A percentile compares a stretch with the other conserved stretches of the same genome.
These are phyloP conservation scores for Tricholoma hemisulphureum DNA, from an alignment of 768 basidiomycete genomes.

Conservation along the genomic window DNA sequence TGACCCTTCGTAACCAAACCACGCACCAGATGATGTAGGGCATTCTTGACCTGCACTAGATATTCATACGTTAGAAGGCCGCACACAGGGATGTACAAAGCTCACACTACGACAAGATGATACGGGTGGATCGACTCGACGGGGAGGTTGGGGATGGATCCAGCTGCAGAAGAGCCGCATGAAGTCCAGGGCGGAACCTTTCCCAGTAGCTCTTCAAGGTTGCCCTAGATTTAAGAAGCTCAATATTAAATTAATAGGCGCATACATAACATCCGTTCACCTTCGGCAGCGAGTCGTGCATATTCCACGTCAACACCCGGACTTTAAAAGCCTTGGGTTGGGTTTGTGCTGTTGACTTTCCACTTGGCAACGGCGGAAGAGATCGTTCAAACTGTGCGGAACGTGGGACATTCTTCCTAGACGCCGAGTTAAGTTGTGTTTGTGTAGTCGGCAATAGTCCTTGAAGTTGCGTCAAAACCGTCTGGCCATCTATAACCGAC, in stretches of 20 bases:
- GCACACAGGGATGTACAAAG: slow-evolving; percentile 5
- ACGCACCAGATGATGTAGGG: slow-evolving; percentile 68
- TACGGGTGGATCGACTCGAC: slow-evolving; percentile 62
- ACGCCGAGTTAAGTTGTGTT: background rate
- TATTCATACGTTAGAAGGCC: slow-evolving; percentile 15
- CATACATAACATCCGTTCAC: slow-evolving; percentile 28
- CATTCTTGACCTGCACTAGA: slow-evolving; percentile 70
- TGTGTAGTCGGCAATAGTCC: slow-evolving; percentile 15
- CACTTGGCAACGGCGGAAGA: slow-evolving; percentile 2
- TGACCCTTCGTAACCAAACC: background rate
- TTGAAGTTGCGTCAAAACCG: slow-evolving; percentile 17
- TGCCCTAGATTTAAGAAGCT: slow-evolving; percentile 48
- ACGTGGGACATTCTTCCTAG: background rate
- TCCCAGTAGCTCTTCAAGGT: slow-evolving; percentile 70
- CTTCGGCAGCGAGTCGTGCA: slow-evolving; percentile 82
- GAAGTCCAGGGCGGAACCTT: slow-evolving; percentile 46
- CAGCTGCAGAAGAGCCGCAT: slow-evolving; percentile 21
- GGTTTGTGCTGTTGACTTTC: background rate
- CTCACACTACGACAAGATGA: slow-evolving; percentile 77
- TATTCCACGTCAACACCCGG: slow-evolving; percentile 77
- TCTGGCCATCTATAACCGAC: slow-evolving; percentile 1
- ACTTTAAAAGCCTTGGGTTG: slow-evolving; percentile 47
- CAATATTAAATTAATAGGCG: background rate
- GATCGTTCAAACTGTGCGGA: slow-evolving; percentile 7
- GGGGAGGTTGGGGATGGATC: slow-evolving; percentile 46